Evolutionary conservation across 108 stramenopile species (phyloP).

Genomic region (Skeletonema marinoi): DNA sequence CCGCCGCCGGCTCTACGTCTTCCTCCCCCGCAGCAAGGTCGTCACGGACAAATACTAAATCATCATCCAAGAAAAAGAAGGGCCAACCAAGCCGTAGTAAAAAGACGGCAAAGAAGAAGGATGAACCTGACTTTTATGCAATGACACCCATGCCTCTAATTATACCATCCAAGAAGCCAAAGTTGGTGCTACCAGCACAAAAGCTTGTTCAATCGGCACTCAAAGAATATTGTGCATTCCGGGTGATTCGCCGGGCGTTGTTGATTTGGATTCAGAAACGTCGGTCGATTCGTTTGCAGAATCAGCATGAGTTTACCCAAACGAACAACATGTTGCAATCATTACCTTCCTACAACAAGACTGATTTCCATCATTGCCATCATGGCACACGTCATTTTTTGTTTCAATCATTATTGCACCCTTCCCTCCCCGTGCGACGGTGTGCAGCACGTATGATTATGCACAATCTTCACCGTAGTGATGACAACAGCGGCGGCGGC

Average conservation of each 20-base stretch:
- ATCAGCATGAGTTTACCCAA: not conserved
- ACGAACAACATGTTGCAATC: not conserved
- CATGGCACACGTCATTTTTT: conserved; percentile 42
- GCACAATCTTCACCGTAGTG: conserved; percentile 18
- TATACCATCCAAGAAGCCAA: not conserved
- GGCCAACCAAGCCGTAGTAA: not conserved
- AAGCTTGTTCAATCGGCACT: conserved; percentile 22
- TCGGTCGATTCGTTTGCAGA: not conserved
- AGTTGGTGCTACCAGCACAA: conserved; percentile 4
- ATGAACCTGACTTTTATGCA: conserved; percentile 5
- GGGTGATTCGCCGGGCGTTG: conserved; percentile 20
- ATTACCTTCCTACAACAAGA: not conserved
- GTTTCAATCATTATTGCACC: conserved; percentile 36
- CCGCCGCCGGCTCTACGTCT: not conserved
- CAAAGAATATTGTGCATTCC: conserved; percentile 22
- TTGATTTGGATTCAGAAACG: conserved; percentile 15
- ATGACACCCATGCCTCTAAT: conserved; percentile 16
- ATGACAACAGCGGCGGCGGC: not conserved
- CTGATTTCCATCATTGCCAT: not conserved
- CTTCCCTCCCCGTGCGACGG: conserved; percentile 26
- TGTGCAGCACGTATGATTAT: conserved; percentile 29
- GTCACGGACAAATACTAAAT: not conserved
- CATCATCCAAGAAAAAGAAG: not conserved
- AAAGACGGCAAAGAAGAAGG: not conserved
- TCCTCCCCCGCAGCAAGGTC: conserved; percentile 3